Conservation (phyloP, 2,329 filamentous ascomycete species). For the Colletotrichum scovillei region DNA sequence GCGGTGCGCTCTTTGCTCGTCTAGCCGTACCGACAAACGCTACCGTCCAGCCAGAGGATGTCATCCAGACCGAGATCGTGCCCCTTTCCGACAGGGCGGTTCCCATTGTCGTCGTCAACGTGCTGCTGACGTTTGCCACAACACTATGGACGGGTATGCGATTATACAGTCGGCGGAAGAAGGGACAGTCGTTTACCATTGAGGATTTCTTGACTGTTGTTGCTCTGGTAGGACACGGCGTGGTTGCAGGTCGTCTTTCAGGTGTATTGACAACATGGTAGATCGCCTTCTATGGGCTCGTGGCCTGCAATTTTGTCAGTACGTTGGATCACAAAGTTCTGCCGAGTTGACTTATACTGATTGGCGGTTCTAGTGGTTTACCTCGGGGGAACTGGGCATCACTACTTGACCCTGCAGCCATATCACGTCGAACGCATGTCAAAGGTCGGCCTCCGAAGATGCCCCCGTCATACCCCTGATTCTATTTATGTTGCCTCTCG, state of each 20-base stretch:
- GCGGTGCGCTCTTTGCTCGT: not conserved
- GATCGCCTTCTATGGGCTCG: not conserved
- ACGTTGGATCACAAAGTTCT: not conserved
- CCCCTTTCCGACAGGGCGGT: conserved; percentile 3
- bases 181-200: conserved; percentile 1
- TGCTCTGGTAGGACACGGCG: not conserved
- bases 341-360: not conserved
- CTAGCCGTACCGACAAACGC: not conserved
- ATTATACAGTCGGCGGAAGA: not conserved
- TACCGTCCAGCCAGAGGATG: not conserved
- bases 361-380: not conserved
- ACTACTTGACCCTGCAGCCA: not conserved
- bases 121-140: not conserved
- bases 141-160: conserved; percentile 3
- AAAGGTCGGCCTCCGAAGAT: not conserved
- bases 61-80: conserved; percentile 1
- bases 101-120: not conserved
- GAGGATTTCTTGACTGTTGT: conserved; percentile 1
- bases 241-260: not conserved
- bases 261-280: not conserved
- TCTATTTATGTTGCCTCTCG: not conserved
- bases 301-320: conserved; percentile 8
- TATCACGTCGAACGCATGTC: conserved; percentile 4
- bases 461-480: not conserved
- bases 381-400: not conserved